Conservation (phyloP, 306 rosid species). For the Arachis hypogaea region DNA sequence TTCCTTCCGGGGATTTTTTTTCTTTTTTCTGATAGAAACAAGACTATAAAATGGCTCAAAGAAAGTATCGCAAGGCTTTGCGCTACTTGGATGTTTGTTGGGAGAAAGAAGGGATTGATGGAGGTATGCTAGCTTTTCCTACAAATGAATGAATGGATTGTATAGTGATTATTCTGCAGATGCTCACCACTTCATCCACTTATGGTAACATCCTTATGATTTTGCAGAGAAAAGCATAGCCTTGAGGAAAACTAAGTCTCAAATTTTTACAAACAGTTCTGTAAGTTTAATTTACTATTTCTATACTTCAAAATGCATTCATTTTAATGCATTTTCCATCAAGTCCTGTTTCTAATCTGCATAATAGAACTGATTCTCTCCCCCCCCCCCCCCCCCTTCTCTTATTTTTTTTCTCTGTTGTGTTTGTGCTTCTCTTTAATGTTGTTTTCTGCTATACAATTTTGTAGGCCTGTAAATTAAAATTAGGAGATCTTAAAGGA, state of each 20-base stretch:
- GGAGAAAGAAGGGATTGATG: constrained; percentile 62
- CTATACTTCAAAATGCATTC: not conserved
- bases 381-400: not conserved
- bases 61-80: constrained; percentile 58
- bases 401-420: not conserved
- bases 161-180: not conserved
- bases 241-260: constrained; percentile 60
- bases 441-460: not conserved
- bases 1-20: not conserved
- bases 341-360: not conserved
- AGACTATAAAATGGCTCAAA: constrained; percentile 55
- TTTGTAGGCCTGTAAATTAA: constrained; percentile 58
- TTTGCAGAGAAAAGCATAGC: constrained; percentile 50
- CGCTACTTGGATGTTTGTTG: constrained; percentile 63
- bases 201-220: not conserved
- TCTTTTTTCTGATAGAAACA: constrained; percentile 41
- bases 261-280: constrained; percentile 59
- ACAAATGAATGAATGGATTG: not conserved
- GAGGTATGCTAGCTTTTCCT: constrained; percentile 40
- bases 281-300: constrained; percentile 44
- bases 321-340: not conserved
- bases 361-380: not conserved
- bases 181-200: not conserved
- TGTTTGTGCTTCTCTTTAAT: not conserved
- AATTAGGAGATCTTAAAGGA: constrained; percentile 56